These are phyloP conservation scores for Penicillium brevicompactum DNA, from an alignment of 2,329 filamentous ascomycete species.

Conservation along the genomic window DNA sequence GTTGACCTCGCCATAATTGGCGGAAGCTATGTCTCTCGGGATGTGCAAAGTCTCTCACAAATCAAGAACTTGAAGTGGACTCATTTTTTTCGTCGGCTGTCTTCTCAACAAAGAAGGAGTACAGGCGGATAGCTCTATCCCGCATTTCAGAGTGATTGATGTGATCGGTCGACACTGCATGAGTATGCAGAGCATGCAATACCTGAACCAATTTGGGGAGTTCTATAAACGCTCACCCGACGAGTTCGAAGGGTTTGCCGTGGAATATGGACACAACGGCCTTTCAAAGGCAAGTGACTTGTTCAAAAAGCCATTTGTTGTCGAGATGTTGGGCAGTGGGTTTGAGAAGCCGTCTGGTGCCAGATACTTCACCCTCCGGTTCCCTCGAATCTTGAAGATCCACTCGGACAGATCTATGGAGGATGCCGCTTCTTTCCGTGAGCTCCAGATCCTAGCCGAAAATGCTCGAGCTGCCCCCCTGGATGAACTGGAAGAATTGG, in stretches of 20 bases:
- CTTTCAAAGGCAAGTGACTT: conserved; percentile 45
- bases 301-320: conserved; percentile 73
- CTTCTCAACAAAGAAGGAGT: conserved; percentile 68
- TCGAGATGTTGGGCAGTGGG: conserved; percentile 77
- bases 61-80: conserved; percentile 69
- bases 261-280: conserved; percentile 50
- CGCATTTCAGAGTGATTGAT: conserved; percentile 68
- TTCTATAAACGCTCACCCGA: conserved; percentile 44
- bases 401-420: conserved; percentile 72
- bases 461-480: conserved; percentile 55
- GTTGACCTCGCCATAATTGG: conserved; percentile 82
- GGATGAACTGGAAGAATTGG: conserved; percentile 60
- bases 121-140: conserved; percentile 51
- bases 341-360: conserved; percentile 73
- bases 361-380: conserved; percentile 73
- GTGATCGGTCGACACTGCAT: conserved; percentile 56
- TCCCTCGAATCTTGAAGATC: conserved; percentile 74
- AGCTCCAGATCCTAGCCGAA: conserved; percentile 68
- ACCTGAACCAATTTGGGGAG: conserved; percentile 53
- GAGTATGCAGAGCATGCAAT: conserved; percentile 53
- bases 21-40: conserved; percentile 67
- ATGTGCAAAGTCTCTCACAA: conserved; percentile 56
- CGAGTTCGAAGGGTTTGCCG: conserved; percentile 39
- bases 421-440: conserved; percentile 69
- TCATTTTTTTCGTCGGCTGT: conserved; percentile 80